Evolutionary conservation across 1,284 basidiomycete genomes (phyloP).

Genomic region (Cutaneotrichosporon curvatum): DNA sequence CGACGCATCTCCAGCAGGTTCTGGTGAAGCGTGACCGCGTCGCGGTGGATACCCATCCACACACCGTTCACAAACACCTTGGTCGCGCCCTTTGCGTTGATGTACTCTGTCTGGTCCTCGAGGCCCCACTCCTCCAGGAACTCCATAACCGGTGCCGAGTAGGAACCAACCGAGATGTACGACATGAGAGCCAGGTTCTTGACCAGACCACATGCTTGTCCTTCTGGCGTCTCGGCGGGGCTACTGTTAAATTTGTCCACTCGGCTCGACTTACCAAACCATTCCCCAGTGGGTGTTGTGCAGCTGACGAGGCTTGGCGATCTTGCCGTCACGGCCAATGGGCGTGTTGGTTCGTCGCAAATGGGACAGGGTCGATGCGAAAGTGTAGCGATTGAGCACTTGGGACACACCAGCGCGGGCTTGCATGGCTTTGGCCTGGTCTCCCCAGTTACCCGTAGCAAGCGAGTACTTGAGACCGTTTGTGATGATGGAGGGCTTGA

Average conservation of each 20-base stretch:
- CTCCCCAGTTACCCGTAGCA: constrained; percentile 99
- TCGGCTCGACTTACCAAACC: too few relatives aligned
- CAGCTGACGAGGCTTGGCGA: constrained; percentile 96
- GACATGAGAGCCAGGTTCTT: constrained; percentile 98
- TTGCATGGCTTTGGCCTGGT: constrained; percentile 97
- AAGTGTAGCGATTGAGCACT: constrained; percentile 97
- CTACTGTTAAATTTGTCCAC: too few relatives aligned
- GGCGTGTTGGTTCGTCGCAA: constrained; percentile 97
- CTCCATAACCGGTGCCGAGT: constrained; percentile 93
- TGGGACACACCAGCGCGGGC: constrained; percentile 98
- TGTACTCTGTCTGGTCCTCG: constrained; percentile 84
- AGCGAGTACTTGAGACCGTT: constrained; percentile 98
- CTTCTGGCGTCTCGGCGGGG: constrained; percentile 98
- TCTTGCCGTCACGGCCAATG: constrained; percentile 96
- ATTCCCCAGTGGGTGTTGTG: constrained; percentile 99
- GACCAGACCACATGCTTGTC: constrained; percentile 97
- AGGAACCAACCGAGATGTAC: constrained; percentile 94
- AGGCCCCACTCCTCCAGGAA: constrained; percentile 98
- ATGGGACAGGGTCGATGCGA: constrained; percentile 96
- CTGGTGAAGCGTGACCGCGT: constrained; percentile 83
- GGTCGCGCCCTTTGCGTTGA: constrained; percentile 74
- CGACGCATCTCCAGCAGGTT: constrained; percentile 87
- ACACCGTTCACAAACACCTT: constrained; percentile 99
- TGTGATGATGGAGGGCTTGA: constrained; percentile 94
- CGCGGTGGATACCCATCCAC: constrained; percentile 99